A percentile compares a stretch with the other conserved stretches of the same genome.
Evolutionary conservation across 2,329 filamentous ascomycete genomes (phyloP).

Genomic region (Alternaria sp.): DNA sequence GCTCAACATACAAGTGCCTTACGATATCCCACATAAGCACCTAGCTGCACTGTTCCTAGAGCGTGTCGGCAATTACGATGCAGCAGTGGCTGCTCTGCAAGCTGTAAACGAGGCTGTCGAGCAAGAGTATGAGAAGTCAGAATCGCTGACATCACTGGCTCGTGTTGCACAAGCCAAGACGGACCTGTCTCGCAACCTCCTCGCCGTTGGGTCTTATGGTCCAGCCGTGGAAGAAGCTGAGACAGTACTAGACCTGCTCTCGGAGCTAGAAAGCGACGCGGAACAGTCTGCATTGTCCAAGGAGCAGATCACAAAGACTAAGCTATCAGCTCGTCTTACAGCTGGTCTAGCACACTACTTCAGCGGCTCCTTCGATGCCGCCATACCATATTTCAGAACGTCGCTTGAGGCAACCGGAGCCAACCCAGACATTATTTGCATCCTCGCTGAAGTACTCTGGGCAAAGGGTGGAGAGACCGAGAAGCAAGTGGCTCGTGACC

Average conservation of each 20-base stretch:
- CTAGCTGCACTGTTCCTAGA: slow-evolving; percentile 83
- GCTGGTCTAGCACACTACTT: slow-evolving; percentile 85
- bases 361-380: slow-evolving; percentile 68
- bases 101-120: slow-evolving; percentile 75
- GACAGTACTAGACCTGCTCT: slow-evolving; percentile 78
- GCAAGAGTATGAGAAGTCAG: slow-evolving; percentile 82
- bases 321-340: slow-evolving; percentile 85
- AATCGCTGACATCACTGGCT: slow-evolving; percentile 76
- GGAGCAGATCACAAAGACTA: slow-evolving; percentile 72
- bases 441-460: slow-evolving; percentile 92
- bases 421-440: slow-evolving; percentile 83
- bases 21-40: slow-evolving; percentile 77
- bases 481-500: slow-evolving; percentile 76
- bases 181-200: slow-evolving; percentile 83
- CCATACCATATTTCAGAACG: slow-evolving; percentile 80
- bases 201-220: slow-evolving; percentile 71
- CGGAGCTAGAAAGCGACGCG: slow-evolving; percentile 65
- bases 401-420: slow-evolving; percentile 79
- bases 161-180: slow-evolving; percentile 84
- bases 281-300: slow-evolving; percentile 64
- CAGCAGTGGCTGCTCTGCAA: slow-evolving; percentile 70
- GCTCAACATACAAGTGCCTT: slow-evolving; percentile 73
- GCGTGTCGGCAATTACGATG: slow-evolving; percentile 72
- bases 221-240: slow-evolving; percentile 81
- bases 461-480: slow-evolving; percentile 80